Percentiles rank a stretch among this genome's conserved stretches.
These are phyloP conservation scores for Vanrija humicola DNA, from an alignment of 1,284 basidiomycete species.

Conservation along the genomic window DNA sequence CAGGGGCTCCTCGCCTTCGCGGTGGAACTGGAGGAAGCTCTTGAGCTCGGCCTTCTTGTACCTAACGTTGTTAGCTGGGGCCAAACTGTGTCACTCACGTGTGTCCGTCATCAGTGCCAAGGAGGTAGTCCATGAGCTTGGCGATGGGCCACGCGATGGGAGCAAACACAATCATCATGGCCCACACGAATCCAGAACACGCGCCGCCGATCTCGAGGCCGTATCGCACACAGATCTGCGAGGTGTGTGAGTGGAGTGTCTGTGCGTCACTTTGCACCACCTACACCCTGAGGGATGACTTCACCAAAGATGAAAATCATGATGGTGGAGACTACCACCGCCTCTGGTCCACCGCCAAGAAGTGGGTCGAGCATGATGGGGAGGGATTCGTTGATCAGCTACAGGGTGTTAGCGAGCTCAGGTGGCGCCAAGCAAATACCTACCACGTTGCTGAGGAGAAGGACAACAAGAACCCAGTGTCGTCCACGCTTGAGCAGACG, in stretches of 20 bases:
- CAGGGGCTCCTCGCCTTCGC: constrained; percentile 78
- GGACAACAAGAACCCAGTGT: constrained; percentile 91
- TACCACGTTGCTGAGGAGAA: constrained; percentile 80
- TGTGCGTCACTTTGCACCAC: constrained; percentile 6
- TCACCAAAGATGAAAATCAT: constrained; percentile 70
- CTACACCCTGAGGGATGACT: constrained; percentile 70
- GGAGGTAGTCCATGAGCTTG: constrained; percentile 72
- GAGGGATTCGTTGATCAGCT: constrained; percentile 84
- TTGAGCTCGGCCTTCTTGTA: constrained; percentile 88
- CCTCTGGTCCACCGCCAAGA: constrained; percentile 75
- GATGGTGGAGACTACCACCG: constrained; percentile 76
- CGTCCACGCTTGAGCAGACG: constrained; percentile 72
- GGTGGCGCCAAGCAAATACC: constrained; percentile 37
- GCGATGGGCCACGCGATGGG: constrained; percentile 86
- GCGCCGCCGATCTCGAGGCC: constrained; percentile 87
- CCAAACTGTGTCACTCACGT: constrained; percentile 35
- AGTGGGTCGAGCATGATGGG: constrained; percentile 86
- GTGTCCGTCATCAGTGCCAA: constrained; percentile 64
- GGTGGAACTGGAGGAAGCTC: constrained; percentile 84
- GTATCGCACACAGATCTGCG: constrained; percentile 80
- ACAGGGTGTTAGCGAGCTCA: not conserved
- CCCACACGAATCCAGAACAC: constrained; percentile 72
- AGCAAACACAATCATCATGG: constrained; percentile 66
- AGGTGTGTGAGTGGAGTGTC: not conserved
- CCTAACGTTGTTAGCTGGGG: constrained; percentile 52